Evolutionary conservation across 495 filamentous ascomycete species (phyloP).

Genomic region (Viridothelium virens): DNA sequence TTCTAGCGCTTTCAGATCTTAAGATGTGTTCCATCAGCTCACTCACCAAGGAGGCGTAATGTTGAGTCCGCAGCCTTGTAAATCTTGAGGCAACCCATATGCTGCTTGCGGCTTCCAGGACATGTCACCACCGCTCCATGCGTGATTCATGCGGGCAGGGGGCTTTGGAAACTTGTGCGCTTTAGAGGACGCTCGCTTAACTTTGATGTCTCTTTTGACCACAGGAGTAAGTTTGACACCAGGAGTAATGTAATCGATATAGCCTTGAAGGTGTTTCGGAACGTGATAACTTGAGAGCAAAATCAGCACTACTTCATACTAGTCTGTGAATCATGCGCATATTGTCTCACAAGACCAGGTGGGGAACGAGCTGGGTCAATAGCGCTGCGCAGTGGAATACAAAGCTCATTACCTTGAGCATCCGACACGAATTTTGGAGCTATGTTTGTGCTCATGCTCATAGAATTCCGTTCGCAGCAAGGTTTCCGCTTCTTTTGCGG

Average conservation of each 20-base stretch:
- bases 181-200: neutral
- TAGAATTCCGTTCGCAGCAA: slow-evolving; percentile 20
- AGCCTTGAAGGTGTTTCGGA: slow-evolving; percentile 15
- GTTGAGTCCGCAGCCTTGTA: slow-evolving; percentile 18
- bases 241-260: slow-evolving; percentile 25
- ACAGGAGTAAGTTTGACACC: slow-evolving; percentile 15
- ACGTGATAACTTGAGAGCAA: slow-evolving; percentile 17
- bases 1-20: neutral
- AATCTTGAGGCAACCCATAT: slow-evolving; percentile 13
- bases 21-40: neutral
- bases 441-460: slow-evolving; percentile 17
- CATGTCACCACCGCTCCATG: neutral
- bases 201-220: neutral
- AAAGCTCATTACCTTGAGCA: neutral
- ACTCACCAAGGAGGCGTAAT: slow-evolving; percentile 20
- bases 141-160: neutral
- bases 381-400: neutral
- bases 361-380: neutral
- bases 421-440: slow-evolving; percentile 1
- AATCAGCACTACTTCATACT: slow-evolving; percentile 4
- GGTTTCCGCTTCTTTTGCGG: slow-evolving; percentile 15
- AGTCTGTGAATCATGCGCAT: no score
- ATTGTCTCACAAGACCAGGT: neutral
- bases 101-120: neutral
- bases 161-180: neutral